These are phyloP conservation scores for Dacryopinax primogenitus DNA, from an alignment of 768 basidiomycete genomes.

Conservation along the genomic window DNA sequence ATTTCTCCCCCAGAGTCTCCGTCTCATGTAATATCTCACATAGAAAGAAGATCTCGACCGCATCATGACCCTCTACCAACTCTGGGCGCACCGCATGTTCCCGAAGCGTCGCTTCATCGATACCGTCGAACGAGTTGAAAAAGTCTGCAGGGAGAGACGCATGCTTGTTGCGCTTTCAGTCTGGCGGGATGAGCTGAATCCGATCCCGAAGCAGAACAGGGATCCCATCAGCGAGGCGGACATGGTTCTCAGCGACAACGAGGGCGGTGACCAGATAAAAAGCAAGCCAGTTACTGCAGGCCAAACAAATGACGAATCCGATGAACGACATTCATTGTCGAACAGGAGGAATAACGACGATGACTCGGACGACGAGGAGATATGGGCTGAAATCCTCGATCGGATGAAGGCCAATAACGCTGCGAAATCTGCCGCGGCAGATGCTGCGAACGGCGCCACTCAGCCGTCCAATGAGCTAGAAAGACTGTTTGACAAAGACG, in stretches of 20 bases:
- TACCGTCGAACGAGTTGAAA: constrained; percentile 75
- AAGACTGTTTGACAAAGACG: constrained; percentile 4
- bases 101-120: constrained; percentile 81
- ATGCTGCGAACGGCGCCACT: background rate
- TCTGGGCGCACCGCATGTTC: constrained; percentile 89
- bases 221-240: constrained; percentile 37
- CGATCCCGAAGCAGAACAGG: constrained; percentile 7
- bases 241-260: constrained; percentile 66
- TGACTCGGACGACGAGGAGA: constrained; percentile 24
- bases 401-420: constrained; percentile 15
- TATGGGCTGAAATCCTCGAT: constrained; percentile 23
- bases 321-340: constrained; percentile 3
- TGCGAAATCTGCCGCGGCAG: background rate
- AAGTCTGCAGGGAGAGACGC: constrained; percentile 68
- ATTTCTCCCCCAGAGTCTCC: background rate
- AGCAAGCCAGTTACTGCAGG: background rate
- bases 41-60: constrained; percentile 72
- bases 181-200: background rate
- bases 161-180: constrained; percentile 48
- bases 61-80: constrained; percentile 73
- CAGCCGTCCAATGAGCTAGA: constrained; percentile 5
- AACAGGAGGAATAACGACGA: constrained; percentile 22
- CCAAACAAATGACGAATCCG: constrained; percentile 15
- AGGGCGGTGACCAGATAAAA: constrained; percentile 25
- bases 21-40: background rate